Percentiles rank a stretch among this genome's conserved stretches.
Evolutionary conservation across 495 filamentous ascomycete species (phyloP).

Genomic region (Bacidia gigantensis): DNA sequence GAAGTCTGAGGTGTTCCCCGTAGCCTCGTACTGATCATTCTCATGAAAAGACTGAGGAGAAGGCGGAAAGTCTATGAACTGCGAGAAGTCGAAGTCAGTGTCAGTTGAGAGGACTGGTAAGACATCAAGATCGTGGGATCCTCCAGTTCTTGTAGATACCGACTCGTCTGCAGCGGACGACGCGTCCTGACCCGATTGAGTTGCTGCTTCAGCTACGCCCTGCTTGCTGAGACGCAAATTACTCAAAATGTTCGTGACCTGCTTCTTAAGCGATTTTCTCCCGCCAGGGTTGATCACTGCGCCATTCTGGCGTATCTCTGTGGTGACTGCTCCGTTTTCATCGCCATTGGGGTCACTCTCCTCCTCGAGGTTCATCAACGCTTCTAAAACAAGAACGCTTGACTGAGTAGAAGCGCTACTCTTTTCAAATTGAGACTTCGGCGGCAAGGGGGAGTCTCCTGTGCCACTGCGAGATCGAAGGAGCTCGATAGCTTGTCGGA

Average conservation of each 20-base stretch:
- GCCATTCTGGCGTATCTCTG: neutral
- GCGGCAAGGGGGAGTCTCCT: neutral
- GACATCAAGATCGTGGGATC: no score
- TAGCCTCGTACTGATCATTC: no score
- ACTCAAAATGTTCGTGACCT: constrained; percentile 1
- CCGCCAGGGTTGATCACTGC: no score
- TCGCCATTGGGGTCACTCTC: neutral
- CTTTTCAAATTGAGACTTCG: neutral
- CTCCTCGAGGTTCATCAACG: constrained; percentile 18
- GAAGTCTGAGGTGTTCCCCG: neutral
- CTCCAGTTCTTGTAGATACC: no score
- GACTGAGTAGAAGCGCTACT: constrained; percentile 6
- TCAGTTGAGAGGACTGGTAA: no score
- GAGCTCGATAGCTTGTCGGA: constrained; percentile 19
- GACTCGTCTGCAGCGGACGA: no score
- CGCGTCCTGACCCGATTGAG: no score
- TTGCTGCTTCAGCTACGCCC: neutral
- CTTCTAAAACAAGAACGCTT: constrained; percentile 14
- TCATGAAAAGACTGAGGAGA: no score
- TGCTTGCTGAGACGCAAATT: constrained; percentile 1
- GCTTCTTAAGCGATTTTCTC: constrained; percentile 1
- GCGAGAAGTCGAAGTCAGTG: no score
- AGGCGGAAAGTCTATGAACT: no score
- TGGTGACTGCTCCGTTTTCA: neutral
- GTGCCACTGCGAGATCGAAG: constrained; percentile 4